Conservation (phyloP, 164 flowering plant species). For the Brasenia schreberi region DNA sequence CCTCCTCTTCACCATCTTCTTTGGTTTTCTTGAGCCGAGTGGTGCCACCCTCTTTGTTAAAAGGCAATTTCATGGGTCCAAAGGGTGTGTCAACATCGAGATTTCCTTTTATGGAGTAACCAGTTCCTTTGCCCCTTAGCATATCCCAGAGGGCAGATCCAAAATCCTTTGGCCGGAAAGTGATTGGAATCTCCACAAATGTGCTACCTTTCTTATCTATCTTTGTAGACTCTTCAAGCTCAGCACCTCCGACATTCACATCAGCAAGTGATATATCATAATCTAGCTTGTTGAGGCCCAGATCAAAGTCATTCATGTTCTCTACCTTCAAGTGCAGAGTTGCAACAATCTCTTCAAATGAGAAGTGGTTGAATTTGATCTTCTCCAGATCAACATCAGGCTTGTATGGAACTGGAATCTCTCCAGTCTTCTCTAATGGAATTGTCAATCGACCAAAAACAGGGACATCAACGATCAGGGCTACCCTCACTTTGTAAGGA, state of each 20-base stretch:
- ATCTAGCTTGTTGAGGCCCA: conserved; percentile 8
- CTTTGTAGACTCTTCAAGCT: conserved; percentile 1
- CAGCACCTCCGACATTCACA: conserved; percentile 9
- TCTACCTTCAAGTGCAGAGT: conserved; percentile 6
- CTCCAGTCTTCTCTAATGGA: conserved; percentile 7
- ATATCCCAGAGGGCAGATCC: conserved; percentile 10
- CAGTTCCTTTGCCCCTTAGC: conserved; percentile 4
- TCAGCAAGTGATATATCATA: conserved; percentile 8
- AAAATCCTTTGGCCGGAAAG: conserved; percentile 9
- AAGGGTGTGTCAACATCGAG: conserved; percentile 7
- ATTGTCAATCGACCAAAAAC: conserved; percentile 6
- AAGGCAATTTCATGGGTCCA: conserved; percentile 10
- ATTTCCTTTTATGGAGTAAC: conserved; percentile 9
- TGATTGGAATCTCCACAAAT: conserved; percentile 3
- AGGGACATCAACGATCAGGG: conserved; percentile 9
- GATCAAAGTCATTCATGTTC: conserved; percentile 12
- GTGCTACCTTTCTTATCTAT: conserved; percentile 6
- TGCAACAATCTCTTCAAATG: conserved; percentile 9
- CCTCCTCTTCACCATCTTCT: conserved; percentile 4
- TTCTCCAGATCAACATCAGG: conserved; percentile 8
- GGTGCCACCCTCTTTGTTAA: conserved; percentile 7
- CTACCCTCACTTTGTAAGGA: conserved; percentile 7
- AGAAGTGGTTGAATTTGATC: conserved; percentile 7
- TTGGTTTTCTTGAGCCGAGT: conserved; percentile 8
- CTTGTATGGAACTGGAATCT: conserved; percentile 9